Base-by-base conservation (phyloP, 768 basidiomycete genomes). In the Rubroboletus pulcherrimus region DNA sequence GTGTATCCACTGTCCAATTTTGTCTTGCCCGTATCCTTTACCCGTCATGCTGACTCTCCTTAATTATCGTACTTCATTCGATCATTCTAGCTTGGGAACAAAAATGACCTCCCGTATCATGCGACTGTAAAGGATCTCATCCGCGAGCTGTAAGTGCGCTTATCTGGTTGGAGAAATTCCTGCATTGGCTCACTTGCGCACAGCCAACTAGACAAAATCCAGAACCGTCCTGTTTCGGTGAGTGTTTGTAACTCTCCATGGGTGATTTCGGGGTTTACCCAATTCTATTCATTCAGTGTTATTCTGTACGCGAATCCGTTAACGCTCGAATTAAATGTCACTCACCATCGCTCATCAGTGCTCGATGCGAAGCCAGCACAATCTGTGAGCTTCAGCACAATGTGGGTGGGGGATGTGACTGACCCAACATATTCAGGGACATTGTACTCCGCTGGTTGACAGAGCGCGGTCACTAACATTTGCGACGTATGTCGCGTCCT, bases 331-430 rank as follows among this genome's bases (percentile, higher is more conserved):
- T 45, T 48, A 9, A 7, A 33, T 35, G 5, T 43, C 15, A 24
- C 57, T 54, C 41, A 58, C 26, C 33, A 37, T 35, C 24, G 14
- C 46, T 24, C 44, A 46, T 1, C 63, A 97, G 94, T 96, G 93
- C 69, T 97, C 93, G 3, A 95, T 96, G 88, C 95, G 94, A 73
- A 94, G 86, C 65, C 89, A 91, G 71, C 93, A 97, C 71, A 97
- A 97, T 68, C 75, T 97, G 87, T 90, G 62, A 53, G 89, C 69
- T 34, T 29, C 9, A 19, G 4, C 11, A 7, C 9, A 7, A 47
- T 10, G 21, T 4, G 5, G 4, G 29, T 33, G 38, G 29, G 19
- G 2, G 12, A 17, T 17, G 21, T 49, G 48, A 44, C 42, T 59
- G 33, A 60, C 15, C 5, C 9, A 4, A 21, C 7, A 30, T 40